Evolutionary conservation across 495 filamentous ascomycete species (phyloP).

Genomic region (Aspergillus steynii): DNA sequence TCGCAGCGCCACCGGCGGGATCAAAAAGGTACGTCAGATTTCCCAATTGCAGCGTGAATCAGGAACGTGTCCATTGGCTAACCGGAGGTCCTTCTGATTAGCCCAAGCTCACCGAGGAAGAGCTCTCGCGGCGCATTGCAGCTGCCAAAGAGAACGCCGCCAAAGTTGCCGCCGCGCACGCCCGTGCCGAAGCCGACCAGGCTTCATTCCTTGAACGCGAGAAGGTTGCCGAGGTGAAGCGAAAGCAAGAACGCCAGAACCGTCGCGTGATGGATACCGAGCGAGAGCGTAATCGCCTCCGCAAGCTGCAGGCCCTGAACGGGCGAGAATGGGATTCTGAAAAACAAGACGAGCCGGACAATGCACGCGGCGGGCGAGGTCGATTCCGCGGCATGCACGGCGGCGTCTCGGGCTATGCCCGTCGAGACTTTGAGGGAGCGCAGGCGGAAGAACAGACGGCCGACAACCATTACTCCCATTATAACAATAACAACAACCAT

Average conservation of each 20-base stretch:
- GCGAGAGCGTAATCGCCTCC: conserved; percentile 66
- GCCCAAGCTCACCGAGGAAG: conserved; percentile 69
- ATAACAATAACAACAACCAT: conserved; percentile 1
- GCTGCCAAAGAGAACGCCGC: conserved; percentile 59
- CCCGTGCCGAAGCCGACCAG: conserved; percentile 66
- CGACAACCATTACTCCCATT: not conserved
- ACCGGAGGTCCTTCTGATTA: conserved; percentile 23
- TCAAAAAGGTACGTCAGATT: conserved; percentile 44
- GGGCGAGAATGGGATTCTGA: conserved; percentile 77
- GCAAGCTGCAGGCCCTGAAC: conserved; percentile 65
- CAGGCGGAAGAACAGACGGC: conserved; percentile 22
- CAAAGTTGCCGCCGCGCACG: conserved; percentile 59
- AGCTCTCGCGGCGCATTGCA: conserved; percentile 60
- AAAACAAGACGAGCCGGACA: conserved; percentile 66
- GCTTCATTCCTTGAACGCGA: conserved; percentile 67
- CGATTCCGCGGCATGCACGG: conserved; percentile 60
- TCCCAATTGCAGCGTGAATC: not conserved
- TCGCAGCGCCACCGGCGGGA: conserved; percentile 65
- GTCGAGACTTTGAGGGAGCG: conserved; percentile 35
- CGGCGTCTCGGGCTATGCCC: conserved; percentile 47
- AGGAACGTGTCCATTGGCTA: not conserved
- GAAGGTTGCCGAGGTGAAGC: conserved; percentile 53
- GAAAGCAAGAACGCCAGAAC: conserved; percentile 56
- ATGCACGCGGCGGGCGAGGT: conserved; percentile 45
- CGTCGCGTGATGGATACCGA: conserved; percentile 66